A percentile compares a stretch with the other conserved stretches of the same genome.
phyloP scores from a whole-genome alignment of 306 rosid species.

The barrel medic (Medicago truncatula) region DNA sequence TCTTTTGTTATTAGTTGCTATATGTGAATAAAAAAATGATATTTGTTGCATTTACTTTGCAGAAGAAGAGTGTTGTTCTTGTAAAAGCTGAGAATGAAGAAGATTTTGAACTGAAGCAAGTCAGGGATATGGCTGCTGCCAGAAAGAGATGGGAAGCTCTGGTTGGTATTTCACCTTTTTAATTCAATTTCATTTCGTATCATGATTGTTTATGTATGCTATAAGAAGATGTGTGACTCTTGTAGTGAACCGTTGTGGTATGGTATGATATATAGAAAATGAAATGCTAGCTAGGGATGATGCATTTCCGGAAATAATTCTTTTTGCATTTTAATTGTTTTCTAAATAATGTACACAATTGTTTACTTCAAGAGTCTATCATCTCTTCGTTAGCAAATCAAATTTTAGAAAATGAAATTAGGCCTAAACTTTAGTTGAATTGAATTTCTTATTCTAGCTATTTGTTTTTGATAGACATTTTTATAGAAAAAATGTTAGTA shows the following conservation, averaged over 20 bases:
- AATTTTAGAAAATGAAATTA: too few species aligned
- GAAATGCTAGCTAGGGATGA: too few species aligned
- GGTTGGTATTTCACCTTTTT: conserved; percentile 76
- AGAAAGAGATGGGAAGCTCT: conserved; percentile 95
- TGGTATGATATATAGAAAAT: too few species aligned
- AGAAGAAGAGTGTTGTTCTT: conserved; percentile 57
- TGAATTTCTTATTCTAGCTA: conserved; percentile 15
- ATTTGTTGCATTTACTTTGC: conserved; percentile 8
- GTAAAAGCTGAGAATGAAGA: conserved; percentile 69
- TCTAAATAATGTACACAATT: too few species aligned
- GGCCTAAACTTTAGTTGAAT: not conserved
- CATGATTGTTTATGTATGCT: not conserved
- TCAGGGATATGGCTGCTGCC: conserved; percentile 92
- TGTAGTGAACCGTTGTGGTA: too few species aligned
- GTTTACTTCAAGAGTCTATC: too few species aligned
- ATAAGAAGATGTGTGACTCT: too few species aligned
- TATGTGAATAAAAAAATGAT: not conserved
- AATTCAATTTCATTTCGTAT: not conserved
- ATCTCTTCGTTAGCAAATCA: too few species aligned
- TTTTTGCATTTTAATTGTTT: too few species aligned
- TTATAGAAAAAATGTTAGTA: not conserved
- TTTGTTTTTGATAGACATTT: not conserved
- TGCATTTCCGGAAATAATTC: too few species aligned
- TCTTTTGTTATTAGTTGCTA: conserved; percentile 5
- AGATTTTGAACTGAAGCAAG: conserved; percentile 88